A percentile compares a stretch with the other conserved stretches of the same genome.
These are phyloP conservation scores for Juglanconis oblonga DNA, from an alignment of 2,329 filamentous ascomycete species.

Conservation along the genomic window DNA sequence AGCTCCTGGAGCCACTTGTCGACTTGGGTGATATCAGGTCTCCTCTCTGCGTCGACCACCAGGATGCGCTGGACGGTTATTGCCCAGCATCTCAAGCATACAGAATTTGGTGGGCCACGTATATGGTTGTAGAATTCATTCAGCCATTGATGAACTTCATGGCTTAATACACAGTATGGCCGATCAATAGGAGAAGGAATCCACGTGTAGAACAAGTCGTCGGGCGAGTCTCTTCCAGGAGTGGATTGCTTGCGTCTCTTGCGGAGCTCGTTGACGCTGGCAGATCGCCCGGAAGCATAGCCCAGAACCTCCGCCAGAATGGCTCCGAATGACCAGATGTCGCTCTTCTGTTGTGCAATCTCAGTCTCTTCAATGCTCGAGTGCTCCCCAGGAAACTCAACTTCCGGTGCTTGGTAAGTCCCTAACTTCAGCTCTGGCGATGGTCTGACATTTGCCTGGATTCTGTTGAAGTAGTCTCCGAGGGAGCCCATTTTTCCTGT, in stretches of 20 bases:
- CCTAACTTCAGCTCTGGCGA: neutral
- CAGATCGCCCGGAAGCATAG: neutral
- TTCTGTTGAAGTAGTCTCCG: constrained; percentile 7
- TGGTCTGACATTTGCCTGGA: constrained; percentile 2
- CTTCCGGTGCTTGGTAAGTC: constrained; percentile 13
- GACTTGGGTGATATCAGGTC: neutral
- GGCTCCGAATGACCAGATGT: constrained; percentile 17
- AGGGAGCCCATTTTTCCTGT: neutral
- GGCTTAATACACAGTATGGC: neutral
- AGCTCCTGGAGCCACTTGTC: too few species aligned
- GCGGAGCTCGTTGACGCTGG: neutral
- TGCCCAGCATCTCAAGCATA: constrained; percentile 13
- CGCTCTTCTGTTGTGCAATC: neutral
- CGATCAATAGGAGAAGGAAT: too few species aligned
- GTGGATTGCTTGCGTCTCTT: neutral
- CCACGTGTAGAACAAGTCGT: constrained; percentile 12
- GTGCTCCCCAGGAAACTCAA: neutral
- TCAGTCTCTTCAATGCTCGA: neutral
- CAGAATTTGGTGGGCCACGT: neutral
- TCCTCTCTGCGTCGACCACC: constrained; percentile 1
- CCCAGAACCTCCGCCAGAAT: constrained; percentile 16
- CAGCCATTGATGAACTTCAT: constrained; percentile 1
- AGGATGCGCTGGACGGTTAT: constrained; percentile 2
- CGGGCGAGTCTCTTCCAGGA: neutral
- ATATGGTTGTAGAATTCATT: neutral